Conservation (phyloP, 306 rosid species). For the Hippophae tibetana region DNA sequence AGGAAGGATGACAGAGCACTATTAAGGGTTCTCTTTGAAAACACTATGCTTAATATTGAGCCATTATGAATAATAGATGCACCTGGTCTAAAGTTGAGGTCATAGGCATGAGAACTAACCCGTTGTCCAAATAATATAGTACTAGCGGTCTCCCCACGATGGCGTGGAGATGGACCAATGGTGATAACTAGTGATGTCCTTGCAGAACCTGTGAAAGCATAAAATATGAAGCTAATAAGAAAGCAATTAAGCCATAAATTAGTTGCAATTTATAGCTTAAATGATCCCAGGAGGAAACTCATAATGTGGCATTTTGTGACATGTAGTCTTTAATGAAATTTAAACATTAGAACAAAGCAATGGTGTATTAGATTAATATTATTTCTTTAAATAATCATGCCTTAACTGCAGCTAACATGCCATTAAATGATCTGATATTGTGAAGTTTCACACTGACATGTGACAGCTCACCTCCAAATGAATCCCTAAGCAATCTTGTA, state of each 20-base stretch:
- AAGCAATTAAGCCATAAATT: too few species aligned
- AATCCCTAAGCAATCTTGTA: conserved; percentile 89
- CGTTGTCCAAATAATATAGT: conserved; percentile 92
- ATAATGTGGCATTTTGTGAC: too few species aligned
- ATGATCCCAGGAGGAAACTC: too few species aligned
- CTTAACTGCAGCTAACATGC: conserved; percentile 14
- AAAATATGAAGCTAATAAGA: background rate
- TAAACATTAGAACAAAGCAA: too few species aligned
- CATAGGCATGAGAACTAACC: conserved; percentile 41
- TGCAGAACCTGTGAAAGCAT: conserved; percentile 62
- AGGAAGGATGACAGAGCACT: background rate
- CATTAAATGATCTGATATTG: conserved; percentile 8
- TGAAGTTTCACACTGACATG: conserved; percentile 8
- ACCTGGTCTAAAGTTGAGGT: background rate
- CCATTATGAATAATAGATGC: background rate
- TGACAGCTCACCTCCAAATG: conserved; percentile 70
- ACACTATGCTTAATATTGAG: too few species aligned
- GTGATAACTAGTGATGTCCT: conserved; percentile 96
- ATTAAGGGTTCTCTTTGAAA: background rate
- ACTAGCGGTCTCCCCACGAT: conserved; percentile 96
- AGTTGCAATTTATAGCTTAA: too few species aligned
- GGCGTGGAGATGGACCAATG: conserved; percentile 96
- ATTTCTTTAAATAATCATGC: background rate
- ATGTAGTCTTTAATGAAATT: too few species aligned
- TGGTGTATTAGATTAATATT: too few species aligned